Percentiles rank a stretch among this genome's conserved stretches.
Conservation (phyloP, 306 rosid species). For the Quillaja saponaria region DNA sequence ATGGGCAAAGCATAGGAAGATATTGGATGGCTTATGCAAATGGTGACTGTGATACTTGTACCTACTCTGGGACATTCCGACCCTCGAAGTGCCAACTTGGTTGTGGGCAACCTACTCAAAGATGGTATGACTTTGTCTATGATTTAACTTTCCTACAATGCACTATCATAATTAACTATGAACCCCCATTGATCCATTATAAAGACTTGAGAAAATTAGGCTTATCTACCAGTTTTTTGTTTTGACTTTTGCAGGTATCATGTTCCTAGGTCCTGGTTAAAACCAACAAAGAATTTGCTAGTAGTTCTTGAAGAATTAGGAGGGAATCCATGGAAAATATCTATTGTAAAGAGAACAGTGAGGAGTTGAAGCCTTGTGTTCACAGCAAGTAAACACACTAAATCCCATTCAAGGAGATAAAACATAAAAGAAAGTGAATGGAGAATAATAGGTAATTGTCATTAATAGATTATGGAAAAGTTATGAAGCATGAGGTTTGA, state of each 20-base stretch:
- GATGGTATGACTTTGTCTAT: slow-evolving; percentile 57
- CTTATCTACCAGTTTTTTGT: slow-evolving; percentile 13
- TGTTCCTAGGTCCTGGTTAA: slow-evolving; percentile 95
- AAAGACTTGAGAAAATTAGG: slow-evolving; percentile 1
- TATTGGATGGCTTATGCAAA: slow-evolving; percentile 92
- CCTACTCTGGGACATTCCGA: slow-evolving; percentile 73
- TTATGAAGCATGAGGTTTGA: slow-evolving; percentile 2
- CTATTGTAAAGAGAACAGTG: slow-evolving; percentile 58
- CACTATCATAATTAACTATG: background rate
- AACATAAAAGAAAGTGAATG: too few relatives aligned
- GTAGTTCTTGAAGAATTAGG: slow-evolving; percentile 94
- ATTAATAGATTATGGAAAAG: slow-evolving; percentile 6
- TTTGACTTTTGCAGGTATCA: slow-evolving; percentile 69
- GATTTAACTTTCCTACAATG: background rate
- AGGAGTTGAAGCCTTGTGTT: slow-evolving; percentile 41
- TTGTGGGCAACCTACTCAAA: slow-evolving; percentile 89
- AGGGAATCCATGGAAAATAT: slow-evolving; percentile 74
- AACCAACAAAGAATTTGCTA: slow-evolving; percentile 69
- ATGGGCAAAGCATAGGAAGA: slow-evolving; percentile 93
- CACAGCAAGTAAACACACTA: slow-evolving; percentile 25
- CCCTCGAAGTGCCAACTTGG: slow-evolving; percentile 61
- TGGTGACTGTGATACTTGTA: slow-evolving; percentile 66
- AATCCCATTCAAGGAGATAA: slow-evolving; percentile 33
- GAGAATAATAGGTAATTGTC: slow-evolving; percentile 16
- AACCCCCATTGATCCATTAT: background rate